These are phyloP conservation scores for button mushroom (Agaricus bisporus) DNA, from an alignment of 768 basidiomycete genomes.

Conservation along the genomic window DNA sequence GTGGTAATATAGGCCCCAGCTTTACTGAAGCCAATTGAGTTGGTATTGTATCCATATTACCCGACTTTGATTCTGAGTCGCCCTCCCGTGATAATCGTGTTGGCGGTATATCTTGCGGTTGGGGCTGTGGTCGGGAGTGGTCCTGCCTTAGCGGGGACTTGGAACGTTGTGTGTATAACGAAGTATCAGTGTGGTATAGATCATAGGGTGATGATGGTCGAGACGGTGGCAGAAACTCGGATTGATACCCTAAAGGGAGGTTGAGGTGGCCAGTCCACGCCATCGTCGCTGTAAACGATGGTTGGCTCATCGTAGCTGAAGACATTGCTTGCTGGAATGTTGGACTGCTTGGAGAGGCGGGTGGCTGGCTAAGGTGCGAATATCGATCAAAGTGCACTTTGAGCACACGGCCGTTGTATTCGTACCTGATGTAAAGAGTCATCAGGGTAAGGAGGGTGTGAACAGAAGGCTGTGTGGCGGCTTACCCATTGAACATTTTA, in stretches of 20 bases:
- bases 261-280: constrained; percentile 1
- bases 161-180: constrained; percentile 1
- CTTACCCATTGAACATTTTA: constrained; percentile 86
- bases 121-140: constrained; percentile 10
- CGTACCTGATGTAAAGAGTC: constrained; percentile 47
- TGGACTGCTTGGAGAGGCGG: not conserved
- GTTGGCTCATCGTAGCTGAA: not conserved
- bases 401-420: constrained; percentile 79
- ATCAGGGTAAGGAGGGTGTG: not conserved
- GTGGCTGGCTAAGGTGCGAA: constrained; percentile 26
- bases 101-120: constrained; percentile 4
- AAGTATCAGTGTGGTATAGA: constrained; percentile 12
- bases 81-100: not conserved
- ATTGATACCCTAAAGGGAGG: constrained; percentile 4
- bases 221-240: constrained; percentile 7
- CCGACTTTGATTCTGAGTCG: not conserved
- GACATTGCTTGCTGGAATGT: constrained; percentile 11
- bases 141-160: not conserved
- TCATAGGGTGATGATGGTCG: constrained; percentile 19
- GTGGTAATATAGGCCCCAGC: not conserved
- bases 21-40: not conserved
- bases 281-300: constrained; percentile 11
- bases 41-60: constrained; percentile 9
- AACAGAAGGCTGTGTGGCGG: constrained; percentile 12
- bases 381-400: constrained; percentile 93